Conservation (phyloP, 768 basidiomycete genomes). For the Dioszegia crocea region DNA sequence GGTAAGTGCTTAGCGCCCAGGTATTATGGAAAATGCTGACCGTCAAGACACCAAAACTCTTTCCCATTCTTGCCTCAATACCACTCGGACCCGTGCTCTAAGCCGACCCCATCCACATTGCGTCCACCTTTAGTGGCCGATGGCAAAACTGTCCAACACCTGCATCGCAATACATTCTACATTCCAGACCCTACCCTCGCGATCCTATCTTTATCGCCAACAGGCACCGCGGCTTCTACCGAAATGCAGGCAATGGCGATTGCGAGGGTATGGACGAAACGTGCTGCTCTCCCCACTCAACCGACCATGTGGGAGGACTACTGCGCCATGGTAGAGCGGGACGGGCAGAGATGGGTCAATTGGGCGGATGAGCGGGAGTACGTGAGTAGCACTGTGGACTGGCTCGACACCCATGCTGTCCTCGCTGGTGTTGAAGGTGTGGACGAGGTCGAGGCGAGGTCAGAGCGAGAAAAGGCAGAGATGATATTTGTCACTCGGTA, state of each 20-base stretch:
- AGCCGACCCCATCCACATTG: neutral
- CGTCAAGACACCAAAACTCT: slow-evolving; percentile 50
- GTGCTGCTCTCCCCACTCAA: slow-evolving; percentile 18
- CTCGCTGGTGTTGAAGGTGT: neutral
- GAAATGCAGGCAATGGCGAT: slow-evolving; percentile 36
- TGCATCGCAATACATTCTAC: slow-evolving; percentile 53
- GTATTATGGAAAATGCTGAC: neutral
- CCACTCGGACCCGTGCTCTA: slow-evolving; percentile 32
- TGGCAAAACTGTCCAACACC: slow-evolving; percentile 52
- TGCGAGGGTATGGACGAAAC: slow-evolving; percentile 25
- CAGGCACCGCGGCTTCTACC: slow-evolving; percentile 32
- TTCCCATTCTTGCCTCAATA: slow-evolving; percentile 55
- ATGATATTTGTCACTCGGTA: neutral
- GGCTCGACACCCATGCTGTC: neutral
- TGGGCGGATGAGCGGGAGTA: neutral
- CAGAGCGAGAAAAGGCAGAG: neutral
- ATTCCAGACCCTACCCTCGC: slow-evolving; percentile 55
- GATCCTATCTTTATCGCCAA: slow-evolving; percentile 44
- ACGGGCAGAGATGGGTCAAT: slow-evolving; percentile 3
- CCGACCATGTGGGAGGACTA: neutral
- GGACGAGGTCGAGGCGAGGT: neutral
- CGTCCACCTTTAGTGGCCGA: slow-evolving; percentile 49
- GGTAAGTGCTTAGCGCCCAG: slow-evolving; percentile 24
- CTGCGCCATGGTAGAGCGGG: slow-evolving; percentile 24
- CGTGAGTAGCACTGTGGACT: neutral